These are phyloP conservation scores for Kazachstania martiniae DNA, from an alignment of 805 yeast genomes.

Conservation along the genomic window DNA sequence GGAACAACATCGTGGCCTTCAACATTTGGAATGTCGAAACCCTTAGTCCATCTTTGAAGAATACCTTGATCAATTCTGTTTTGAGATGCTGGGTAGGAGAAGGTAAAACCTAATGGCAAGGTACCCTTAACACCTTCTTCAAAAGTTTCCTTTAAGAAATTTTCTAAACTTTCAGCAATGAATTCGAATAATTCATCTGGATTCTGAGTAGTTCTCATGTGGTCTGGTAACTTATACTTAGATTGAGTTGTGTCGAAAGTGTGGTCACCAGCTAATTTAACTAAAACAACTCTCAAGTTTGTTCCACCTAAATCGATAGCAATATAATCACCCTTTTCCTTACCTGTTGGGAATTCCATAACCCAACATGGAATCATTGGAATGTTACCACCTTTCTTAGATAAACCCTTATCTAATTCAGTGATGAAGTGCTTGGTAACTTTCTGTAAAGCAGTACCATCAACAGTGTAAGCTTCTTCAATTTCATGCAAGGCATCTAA, in stretches of 20 bases:
- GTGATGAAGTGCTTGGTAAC: constrained; percentile 64
- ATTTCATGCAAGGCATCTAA: constrained; percentile 44
- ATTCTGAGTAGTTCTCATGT: constrained; percentile 64
- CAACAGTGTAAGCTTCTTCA: constrained; percentile 53
- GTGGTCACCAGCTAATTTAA: constrained; percentile 68
- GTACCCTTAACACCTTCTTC: constrained; percentile 56
- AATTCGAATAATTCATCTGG: constrained; percentile 67
- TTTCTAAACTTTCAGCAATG: constrained; percentile 68
- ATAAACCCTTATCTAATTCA: constrained; percentile 74
- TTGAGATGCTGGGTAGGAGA: constrained; percentile 82
- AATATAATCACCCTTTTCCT: constrained; percentile 76
- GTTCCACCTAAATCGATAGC: constrained; percentile 97
- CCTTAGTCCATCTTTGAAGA: constrained; percentile 94
- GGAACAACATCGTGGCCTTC: constrained; percentile 93
- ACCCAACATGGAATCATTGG: constrained; percentile 98
- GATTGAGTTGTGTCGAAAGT: constrained; percentile 78
- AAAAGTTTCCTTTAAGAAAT: constrained; percentile 53
- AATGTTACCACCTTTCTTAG: constrained; percentile 65
- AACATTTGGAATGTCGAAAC: constrained; percentile 83
- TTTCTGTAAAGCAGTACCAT: constrained; percentile 45
- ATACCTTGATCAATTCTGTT: constrained; percentile 71
- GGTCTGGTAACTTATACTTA: constrained; percentile 67
- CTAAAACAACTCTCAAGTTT: constrained; percentile 82
- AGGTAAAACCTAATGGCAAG: constrained; percentile 84
- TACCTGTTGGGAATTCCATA: constrained; percentile 81